These are phyloP conservation scores for Rhinocladiella similis DNA, from an alignment of 2,329 filamentous ascomycete species.

Conservation along the genomic window DNA sequence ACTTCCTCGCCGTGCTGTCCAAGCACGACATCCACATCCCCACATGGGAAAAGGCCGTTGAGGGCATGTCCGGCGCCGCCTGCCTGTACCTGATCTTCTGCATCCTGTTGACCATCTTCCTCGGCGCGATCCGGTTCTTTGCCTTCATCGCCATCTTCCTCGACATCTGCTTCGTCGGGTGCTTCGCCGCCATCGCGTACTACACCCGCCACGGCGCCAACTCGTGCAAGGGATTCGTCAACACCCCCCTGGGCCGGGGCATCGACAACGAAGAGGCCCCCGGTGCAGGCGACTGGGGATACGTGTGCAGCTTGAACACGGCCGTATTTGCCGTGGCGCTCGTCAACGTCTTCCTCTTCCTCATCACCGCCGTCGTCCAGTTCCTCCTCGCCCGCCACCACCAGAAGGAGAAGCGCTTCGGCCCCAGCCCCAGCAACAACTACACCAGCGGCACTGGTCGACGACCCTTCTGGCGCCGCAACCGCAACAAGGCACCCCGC, in stretches of 20 bases:
- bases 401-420: constrained; percentile 72
- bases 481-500: constrained; percentile 29
- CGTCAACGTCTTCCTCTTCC: constrained; percentile 77
- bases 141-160: constrained; percentile 72
- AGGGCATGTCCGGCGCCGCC: constrained; percentile 73
- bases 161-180: constrained; percentile 73
- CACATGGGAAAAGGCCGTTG: constrained; percentile 69
- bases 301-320: constrained; percentile 73
- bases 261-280: constrained; percentile 50
- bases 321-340: constrained; percentile 77
- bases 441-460: constrained; percentile 63
- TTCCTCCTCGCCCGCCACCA: constrained; percentile 68
- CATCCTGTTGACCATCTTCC: constrained; percentile 73
- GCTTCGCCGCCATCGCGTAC: constrained; percentile 78
- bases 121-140: constrained; percentile 73
- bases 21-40: constrained; percentile 65
- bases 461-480: constrained; percentile 46
- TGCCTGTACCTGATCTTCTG: constrained; percentile 73
- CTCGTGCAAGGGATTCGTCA: constrained; percentile 64
- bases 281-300: constrained; percentile 50
- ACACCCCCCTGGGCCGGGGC: constrained; percentile 69
- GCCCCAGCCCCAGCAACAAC: constrained; percentile 64
- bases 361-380: constrained; percentile 70
- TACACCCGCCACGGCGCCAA: constrained; percentile 69
- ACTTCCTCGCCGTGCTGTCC: constrained; percentile 74